Conservation (phyloP, 2,329 filamentous ascomycete species). For the Apiospora koreana region DNA sequence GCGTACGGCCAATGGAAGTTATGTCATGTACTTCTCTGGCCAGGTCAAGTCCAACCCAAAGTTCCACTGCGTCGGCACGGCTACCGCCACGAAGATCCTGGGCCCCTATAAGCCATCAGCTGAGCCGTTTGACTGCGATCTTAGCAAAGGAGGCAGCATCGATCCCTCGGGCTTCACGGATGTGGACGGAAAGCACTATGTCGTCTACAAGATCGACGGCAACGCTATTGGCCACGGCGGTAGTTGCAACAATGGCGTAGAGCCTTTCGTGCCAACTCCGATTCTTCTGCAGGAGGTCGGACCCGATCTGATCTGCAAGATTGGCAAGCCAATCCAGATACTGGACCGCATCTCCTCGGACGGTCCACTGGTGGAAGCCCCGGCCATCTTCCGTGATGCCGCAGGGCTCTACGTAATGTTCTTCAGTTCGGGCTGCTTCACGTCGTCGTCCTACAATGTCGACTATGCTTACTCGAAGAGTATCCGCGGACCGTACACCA, state of each 20-base stretch:
- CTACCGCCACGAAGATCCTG: conserved; percentile 44
- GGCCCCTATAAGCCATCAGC: conserved; percentile 55
- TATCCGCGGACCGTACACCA: conserved; percentile 39
- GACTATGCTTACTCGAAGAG: conserved; percentile 53
- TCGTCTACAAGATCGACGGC: conserved; percentile 68
- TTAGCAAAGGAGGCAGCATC: conserved; percentile 59
- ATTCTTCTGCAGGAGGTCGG: conserved; percentile 57
- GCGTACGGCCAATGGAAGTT: conserved; percentile 48
- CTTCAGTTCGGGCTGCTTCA: conserved; percentile 63
- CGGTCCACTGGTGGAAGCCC: conserved; percentile 63
- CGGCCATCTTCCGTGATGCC: conserved; percentile 47
- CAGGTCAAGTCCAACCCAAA: conserved; percentile 37
- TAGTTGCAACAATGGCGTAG: conserved; percentile 46
- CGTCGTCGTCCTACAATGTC: conserved; percentile 56
- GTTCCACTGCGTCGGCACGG: conserved; percentile 61
- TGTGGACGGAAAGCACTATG: conserved; percentile 53
- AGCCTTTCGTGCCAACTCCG: conserved; percentile 47
- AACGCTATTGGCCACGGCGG: conserved; percentile 51
- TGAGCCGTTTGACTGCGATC: conserved; percentile 53
- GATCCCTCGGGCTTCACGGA: conserved; percentile 63
- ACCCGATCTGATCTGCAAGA: conserved; percentile 51
- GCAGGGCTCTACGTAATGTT: conserved; percentile 60
- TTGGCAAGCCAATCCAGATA: conserved; percentile 50
- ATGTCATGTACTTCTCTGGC: conserved; percentile 62
- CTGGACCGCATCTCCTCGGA: conserved; percentile 46